Evolutionary conservation across 1,139 yeast genomes (phyloP).

Genomic region (Pichia inconspicua): DNA sequence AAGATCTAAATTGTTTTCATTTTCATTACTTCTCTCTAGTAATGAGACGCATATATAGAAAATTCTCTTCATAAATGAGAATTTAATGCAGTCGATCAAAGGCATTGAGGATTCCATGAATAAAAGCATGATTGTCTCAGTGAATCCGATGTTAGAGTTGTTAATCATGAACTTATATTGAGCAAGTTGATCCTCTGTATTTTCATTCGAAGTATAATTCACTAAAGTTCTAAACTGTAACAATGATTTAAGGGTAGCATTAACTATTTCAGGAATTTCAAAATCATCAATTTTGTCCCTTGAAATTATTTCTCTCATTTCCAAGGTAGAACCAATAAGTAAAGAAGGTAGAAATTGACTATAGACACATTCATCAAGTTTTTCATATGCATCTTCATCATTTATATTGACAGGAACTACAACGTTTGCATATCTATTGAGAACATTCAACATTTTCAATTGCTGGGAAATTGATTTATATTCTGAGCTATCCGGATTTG

Average conservation of each 20-base stretch:
- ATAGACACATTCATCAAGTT: slow-evolving; percentile 11
- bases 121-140: slow-evolving; percentile 34
- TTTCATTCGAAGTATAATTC: slow-evolving; percentile 16
- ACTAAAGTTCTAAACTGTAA: slow-evolving; percentile 29
- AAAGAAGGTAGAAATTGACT: slow-evolving; percentile 16
- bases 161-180: slow-evolving; percentile 6
- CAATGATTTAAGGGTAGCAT: slow-evolving; percentile 32
- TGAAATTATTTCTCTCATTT: slow-evolving; percentile 48
- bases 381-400: background rate
- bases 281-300: slow-evolving; percentile 32
- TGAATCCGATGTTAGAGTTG: slow-evolving; percentile 29
- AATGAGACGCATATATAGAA: slow-evolving; percentile 17
- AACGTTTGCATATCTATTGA: slow-evolving; percentile 12
- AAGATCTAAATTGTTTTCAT: slow-evolving; percentile 15
- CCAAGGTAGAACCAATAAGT: slow-evolving; percentile 48
- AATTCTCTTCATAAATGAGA: slow-evolving; percentile 19
- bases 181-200: slow-evolving; percentile 7
- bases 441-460: slow-evolving; percentile 8
- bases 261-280: slow-evolving; percentile 16
- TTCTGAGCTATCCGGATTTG: slow-evolving; percentile 13
- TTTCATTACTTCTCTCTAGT: slow-evolving; percentile 13
- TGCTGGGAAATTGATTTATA: slow-evolving; percentile 16
- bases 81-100: slow-evolving; percentile 17
- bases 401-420: slow-evolving; percentile 1
- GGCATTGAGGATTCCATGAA: slow-evolving; percentile 43